Evolutionary conservation across 2,329 filamentous ascomycete species (phyloP).

Genomic region (Colletotrichum zoysiae): DNA sequence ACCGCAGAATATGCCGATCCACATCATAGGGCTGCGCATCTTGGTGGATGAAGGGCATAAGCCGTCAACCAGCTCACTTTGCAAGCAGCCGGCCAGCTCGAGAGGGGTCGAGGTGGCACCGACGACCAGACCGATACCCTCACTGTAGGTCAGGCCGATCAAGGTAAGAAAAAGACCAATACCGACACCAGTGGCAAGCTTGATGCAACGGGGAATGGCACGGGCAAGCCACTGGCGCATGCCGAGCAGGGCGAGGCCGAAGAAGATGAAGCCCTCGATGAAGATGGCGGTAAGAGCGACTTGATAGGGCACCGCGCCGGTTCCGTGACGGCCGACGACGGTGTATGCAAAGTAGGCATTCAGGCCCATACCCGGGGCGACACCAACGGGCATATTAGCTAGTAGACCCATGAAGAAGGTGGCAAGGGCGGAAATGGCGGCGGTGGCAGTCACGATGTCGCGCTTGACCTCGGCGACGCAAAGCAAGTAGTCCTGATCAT

Average conservation of each 20-base stretch:
- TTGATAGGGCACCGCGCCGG: conserved; percentile 78
- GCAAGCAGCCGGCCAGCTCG: conserved; percentile 78
- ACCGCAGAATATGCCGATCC: conserved; percentile 90
- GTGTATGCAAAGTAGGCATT: conserved; percentile 91
- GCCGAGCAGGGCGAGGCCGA: conserved; percentile 82
- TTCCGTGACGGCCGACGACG: conserved; percentile 79
- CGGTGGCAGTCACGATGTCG: conserved; percentile 86
- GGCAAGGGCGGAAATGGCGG: conserved; percentile 82
- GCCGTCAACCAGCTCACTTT: conserved; percentile 54
- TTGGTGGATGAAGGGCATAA: conserved; percentile 73
- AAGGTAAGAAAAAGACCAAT: conserved; percentile 86
- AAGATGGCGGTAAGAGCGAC: conserved; percentile 89
- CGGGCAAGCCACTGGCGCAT: conserved; percentile 90
- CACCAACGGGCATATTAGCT: conserved; percentile 73
- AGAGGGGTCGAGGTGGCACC: conserved; percentile 77
- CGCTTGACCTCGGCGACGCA: conserved; percentile 76
- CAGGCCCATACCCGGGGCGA: conserved; percentile 67
- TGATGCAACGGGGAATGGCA: conserved; percentile 85
- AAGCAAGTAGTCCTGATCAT: conserved; percentile 71
- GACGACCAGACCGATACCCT: conserved; percentile 84
- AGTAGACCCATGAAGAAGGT: conserved; percentile 88
- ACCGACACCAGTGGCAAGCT: conserved; percentile 86
- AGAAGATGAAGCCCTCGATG: conserved; percentile 88
- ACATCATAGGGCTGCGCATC: conserved; percentile 87
- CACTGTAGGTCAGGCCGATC: conserved; percentile 82